Conservation (phyloP, 768 basidiomycete genomes). For the Xanthoconium purpureum region DNA sequence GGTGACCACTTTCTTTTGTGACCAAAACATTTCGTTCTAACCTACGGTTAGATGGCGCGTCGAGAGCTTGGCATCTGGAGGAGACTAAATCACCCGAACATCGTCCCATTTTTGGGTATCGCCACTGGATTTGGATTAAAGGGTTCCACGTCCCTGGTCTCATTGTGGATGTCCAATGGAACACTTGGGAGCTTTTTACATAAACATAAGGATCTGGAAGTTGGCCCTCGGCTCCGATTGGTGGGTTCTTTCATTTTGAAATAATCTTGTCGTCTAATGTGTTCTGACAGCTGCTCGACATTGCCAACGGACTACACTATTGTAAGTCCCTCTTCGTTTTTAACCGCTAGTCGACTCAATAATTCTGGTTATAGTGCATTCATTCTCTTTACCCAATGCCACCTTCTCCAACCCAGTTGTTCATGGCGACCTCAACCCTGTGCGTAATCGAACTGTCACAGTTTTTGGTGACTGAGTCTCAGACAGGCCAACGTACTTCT, state of each 20-base stretch:
- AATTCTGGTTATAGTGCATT: not conserved
- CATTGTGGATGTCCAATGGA: slow-evolving; percentile 30
- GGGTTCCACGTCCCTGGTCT: slow-evolving; percentile 19
- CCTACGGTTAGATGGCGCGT: not conserved
- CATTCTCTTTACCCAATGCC: not conserved
- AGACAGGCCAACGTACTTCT: not conserved
- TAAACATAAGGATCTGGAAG: not conserved
- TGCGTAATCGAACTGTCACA: not conserved
- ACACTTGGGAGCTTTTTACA: not conserved
- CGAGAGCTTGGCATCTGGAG: slow-evolving; percentile 5
- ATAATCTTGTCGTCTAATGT: not conserved
- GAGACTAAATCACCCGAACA: not conserved
- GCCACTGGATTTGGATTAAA: not conserved
- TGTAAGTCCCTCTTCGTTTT: not conserved
- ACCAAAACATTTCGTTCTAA: not conserved
- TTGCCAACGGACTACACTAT: not conserved
- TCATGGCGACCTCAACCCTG: slow-evolving; percentile 1
- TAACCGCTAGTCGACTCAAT: not conserved
- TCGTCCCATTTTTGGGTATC: not conserved
- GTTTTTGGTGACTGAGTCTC: not conserved
- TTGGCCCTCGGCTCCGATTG: not conserved
- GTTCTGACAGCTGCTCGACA: not conserved
- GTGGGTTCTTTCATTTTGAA: not conserved
- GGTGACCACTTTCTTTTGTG: not conserved
- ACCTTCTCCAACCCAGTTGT: not conserved